These are phyloP conservation scores for Monosporozyma servazzii DNA, from an alignment of 805 yeast genomes.

Conservation along the genomic window DNA sequence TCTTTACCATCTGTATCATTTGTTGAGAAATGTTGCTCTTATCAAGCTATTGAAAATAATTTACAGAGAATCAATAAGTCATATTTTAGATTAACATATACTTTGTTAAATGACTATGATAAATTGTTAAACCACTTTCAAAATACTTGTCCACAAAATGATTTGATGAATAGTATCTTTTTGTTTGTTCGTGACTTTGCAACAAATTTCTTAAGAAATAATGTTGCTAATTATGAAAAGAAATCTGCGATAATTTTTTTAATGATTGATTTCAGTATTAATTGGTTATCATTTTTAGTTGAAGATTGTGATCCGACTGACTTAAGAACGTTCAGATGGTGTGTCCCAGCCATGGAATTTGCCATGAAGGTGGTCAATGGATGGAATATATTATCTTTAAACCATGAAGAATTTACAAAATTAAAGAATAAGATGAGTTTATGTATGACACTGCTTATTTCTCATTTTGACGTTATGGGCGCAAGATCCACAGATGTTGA, in stretches of 20 bases:
- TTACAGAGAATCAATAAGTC: slow-evolving; percentile 54
- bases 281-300: slow-evolving; percentile 87
- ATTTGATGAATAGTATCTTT: slow-evolving; percentile 63
- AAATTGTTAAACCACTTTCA: slow-evolving; percentile 45
- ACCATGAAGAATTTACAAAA: slow-evolving; percentile 62
- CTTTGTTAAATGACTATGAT: slow-evolving; percentile 53
- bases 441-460: slow-evolving; percentile 84
- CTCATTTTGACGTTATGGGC: slow-evolving; percentile 97
- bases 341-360: slow-evolving; percentile 90
- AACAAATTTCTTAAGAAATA: slow-evolving; percentile 53
- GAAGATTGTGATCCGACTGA: slow-evolving; percentile 94
- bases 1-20: slow-evolving; percentile 47
- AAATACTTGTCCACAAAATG: slow-evolving; percentile 58
- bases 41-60: slow-evolving; percentile 65
- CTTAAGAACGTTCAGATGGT: slow-evolving; percentile 87
- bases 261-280: slow-evolving; percentile 66
- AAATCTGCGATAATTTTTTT: slow-evolving; percentile 62
- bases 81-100: slow-evolving; percentile 57
- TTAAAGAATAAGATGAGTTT: slow-evolving; percentile 81
- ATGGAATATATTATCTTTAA: slow-evolving; percentile 72
- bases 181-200: slow-evolving; percentile 77
- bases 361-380: slow-evolving; percentile 93
- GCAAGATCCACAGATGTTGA: slow-evolving; percentile 70
- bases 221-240: slow-evolving; percentile 46
- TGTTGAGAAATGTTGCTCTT: slow-evolving; percentile 59